phyloP scores from a whole-genome alignment of 768 basidiomycete genomes.

The Xerocomellus intermedius region DNA sequence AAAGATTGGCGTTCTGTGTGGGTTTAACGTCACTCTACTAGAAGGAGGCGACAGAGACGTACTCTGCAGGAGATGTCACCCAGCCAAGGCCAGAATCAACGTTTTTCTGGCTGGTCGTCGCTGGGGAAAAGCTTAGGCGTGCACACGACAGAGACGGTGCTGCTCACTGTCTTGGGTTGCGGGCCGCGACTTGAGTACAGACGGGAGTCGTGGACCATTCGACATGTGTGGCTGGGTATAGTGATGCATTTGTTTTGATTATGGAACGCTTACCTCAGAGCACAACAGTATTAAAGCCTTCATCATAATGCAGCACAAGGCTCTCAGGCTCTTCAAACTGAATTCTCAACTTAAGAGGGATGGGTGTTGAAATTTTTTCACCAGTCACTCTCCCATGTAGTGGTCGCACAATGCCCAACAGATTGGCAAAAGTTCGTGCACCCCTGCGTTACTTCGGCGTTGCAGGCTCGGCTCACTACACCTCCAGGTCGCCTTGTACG shows the following conservation, averaged over 20 bases:
- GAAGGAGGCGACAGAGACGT: conserved; percentile 20
- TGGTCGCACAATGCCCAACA: conserved; percentile 41
- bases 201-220: conserved; percentile 30
- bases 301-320: too few relatives aligned
- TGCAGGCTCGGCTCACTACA: background rate
- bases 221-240: too few relatives aligned
- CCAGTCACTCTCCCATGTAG: conserved; percentile 33
- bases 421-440: conserved; percentile 51
- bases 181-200: conserved; percentile 33
- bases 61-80: conserved; percentile 68
- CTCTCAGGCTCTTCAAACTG: background rate
- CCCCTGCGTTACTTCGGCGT: background rate
- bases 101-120: conserved; percentile 53
- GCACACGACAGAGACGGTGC: background rate
- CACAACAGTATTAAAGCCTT: too few relatives aligned
- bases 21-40: conserved; percentile 1
- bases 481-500: conserved; percentile 83
- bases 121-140: conserved; percentile 30
- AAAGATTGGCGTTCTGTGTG: conserved; percentile 69
- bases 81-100: conserved; percentile 52
- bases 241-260: background rate
- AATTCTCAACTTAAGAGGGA: conserved; percentile 1
- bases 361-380: conserved; percentile 22
- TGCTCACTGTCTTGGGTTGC: conserved; percentile 33
- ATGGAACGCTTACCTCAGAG: too few relatives aligned